A percentile compares a stretch with the other conserved stretches of the same genome.
These are phyloP conservation scores for Dendrobium catenatum DNA, from an alignment of 106 monocot genomes.

Conservation along the genomic window DNA sequence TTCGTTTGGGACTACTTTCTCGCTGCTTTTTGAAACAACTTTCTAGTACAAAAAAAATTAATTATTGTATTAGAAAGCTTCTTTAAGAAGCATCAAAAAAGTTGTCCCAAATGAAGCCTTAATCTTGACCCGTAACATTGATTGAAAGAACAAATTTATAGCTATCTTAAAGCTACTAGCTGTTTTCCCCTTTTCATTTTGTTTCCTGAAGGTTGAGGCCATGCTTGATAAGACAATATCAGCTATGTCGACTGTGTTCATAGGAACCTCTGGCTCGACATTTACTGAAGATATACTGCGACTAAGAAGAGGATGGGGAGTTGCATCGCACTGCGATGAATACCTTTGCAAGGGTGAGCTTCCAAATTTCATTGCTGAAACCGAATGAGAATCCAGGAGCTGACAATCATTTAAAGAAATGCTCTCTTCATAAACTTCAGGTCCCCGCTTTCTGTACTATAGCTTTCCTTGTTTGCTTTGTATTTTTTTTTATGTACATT, in stretches of 20 bases:
- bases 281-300: slow-evolving; percentile 58
- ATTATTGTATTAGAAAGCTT: no score
- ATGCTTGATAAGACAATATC: slow-evolving; percentile 88
- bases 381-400: slow-evolving; percentile 17
- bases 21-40: no score
- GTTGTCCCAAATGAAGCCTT: no score
- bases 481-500: background rate
- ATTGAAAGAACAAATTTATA: background rate
- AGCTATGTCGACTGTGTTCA: slow-evolving; percentile 50
- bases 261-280: slow-evolving; percentile 56
- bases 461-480: background rate
- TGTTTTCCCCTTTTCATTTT: background rate
- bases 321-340: slow-evolving; percentile 45
- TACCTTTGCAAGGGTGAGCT: slow-evolving; percentile 50
- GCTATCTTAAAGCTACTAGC: background rate
- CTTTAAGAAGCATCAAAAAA: no score
- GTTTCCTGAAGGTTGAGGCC: slow-evolving; percentile 56
- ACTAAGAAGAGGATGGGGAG: slow-evolving; percentile 46
- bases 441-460: background rate
- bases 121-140: no score
- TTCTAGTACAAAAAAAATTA: no score
- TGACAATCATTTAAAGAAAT: background rate
- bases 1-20: no score
- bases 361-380: slow-evolving; percentile 46
- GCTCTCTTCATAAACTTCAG: background rate